These are phyloP conservation scores for Pleurotus ostreatus DNA, from an alignment of 768 basidiomycete species.

Conservation along the genomic window DNA sequence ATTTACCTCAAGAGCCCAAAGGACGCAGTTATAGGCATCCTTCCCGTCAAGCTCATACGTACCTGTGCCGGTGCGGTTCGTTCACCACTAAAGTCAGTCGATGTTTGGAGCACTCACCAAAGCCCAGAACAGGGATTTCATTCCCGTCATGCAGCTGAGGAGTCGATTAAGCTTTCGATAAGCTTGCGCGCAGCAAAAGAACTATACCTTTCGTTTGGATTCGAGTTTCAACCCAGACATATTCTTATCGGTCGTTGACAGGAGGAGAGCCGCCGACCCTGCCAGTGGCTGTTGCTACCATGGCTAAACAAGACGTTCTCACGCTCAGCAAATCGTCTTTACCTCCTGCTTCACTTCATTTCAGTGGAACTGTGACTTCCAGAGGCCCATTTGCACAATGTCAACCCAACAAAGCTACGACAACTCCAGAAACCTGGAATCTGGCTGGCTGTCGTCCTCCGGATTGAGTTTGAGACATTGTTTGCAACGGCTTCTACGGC, in stretches of 20 bases:
- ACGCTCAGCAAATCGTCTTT: neutral
- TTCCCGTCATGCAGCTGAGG: conserved; percentile 46
- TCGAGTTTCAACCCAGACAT: neutral
- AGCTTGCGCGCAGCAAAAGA: neutral
- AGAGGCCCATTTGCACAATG: no score
- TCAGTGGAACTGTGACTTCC: no score
- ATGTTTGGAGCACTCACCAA: conserved; percentile 28
- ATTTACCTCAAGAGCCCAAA: conserved; percentile 57
- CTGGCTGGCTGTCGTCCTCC: no score
- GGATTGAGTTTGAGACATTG: no score
- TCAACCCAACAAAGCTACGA: no score
- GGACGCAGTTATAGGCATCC: conserved; percentile 34
- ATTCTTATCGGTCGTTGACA: neutral
- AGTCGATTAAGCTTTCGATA: neutral
- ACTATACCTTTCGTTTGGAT: conserved; percentile 2
- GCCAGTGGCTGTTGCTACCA: neutral
- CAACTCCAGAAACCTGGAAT: no score
- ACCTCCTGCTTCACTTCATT: no score
- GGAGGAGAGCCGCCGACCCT: neutral
- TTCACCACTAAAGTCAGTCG: no score
- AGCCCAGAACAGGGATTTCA: conserved; percentile 50
- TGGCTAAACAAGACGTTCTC: neutral
- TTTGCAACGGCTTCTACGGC: no score
- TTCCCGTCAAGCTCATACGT: conserved; percentile 53
- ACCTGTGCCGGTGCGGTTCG: conserved; percentile 17